Evolutionary conservation across 2,329 filamentous ascomycete genomes (phyloP), one percentile per base, ranked within the genome.

Genomic region (Exophiala lecanii-corni): DNA sequence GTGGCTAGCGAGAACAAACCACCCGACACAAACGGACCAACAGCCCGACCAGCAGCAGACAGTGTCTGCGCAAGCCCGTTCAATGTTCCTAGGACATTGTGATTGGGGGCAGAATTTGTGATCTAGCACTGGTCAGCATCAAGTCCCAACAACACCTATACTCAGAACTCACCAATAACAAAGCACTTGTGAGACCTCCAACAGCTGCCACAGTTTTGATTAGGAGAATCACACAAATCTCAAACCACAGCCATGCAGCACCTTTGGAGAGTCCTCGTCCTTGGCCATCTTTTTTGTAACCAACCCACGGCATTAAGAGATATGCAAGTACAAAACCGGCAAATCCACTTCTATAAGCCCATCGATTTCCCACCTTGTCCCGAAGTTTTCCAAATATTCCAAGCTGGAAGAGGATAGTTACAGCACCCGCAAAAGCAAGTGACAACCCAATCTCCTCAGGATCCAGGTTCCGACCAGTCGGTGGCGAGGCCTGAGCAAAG

Each of bases 31-130:
- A 97, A 89, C 0, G 92, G 92, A 0, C 92, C 92, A 0, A 88
- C 77, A 32, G 89, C 89, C 47, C 92, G 81, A 6, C 92, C 92
- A 0, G 86, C 87, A 0, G 92, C 92, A 0, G 88, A 94, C 0
- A 98, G 78, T 0, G 89, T 95, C 64, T 98, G 92, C 0, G 92
- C 92, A 21, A 97, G 76, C 7, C 92, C 92, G 59, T 98, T 96
- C 18, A 98, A 74, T 0, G 87, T 89, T 2, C 92, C 92, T 0
- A 98, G 76, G 1, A 86, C 89, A 4, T 84, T 81, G 62, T 91
- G 79, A 5, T 89, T 88, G 0, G 89, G 86, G 0, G 89, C 87
- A 1, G 86, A 94, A 57, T 98, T 98, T 26, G 89, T 97, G 54
- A 98, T 89, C 86, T 91, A 50, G 10, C 28, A 4, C 10, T 19